Percentiles rank a stretch among this genome's conserved stretches.
phyloP scores from a whole-genome alignment of 768 basidiomycete genomes.

The Grammothele lineata region DNA sequence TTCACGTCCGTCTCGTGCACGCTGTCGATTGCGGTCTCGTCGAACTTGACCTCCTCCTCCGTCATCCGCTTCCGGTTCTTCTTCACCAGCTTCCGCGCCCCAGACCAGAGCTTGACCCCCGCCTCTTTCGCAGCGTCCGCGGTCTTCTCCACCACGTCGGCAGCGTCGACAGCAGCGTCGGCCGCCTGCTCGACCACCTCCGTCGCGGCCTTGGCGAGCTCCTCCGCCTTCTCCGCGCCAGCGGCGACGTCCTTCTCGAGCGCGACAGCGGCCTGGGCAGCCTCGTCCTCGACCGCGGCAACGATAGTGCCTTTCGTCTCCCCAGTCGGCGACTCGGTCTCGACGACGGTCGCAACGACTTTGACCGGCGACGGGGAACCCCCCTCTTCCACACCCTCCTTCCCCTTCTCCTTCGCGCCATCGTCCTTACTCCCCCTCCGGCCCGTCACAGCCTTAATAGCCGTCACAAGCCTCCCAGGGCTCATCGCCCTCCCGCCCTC shows the following conservation, averaged over 20 bases:
- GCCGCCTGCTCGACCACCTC: background rate
- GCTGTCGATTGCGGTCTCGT: constrained; percentile 23
- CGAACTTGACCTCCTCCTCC: constrained; percentile 38
- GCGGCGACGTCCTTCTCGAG: background rate
- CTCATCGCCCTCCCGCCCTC: background rate
- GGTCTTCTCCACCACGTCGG: background rate
- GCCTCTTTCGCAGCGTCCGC: background rate
- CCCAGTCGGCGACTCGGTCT: background rate
- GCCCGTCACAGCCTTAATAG: background rate
- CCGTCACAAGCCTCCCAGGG: background rate
- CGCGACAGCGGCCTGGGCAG: background rate
- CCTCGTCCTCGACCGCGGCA: background rate
- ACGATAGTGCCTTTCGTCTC: background rate
- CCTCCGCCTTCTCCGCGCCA: background rate
- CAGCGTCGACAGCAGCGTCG: background rate
- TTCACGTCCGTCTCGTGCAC: constrained; percentile 49
- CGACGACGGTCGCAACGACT: too few species aligned
- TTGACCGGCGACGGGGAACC: background rate
- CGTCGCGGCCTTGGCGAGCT: background rate
- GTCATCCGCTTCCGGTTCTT: constrained; percentile 11
- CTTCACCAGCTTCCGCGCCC: constrained; percentile 2
- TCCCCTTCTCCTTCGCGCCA: background rate
- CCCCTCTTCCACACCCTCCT: background rate
- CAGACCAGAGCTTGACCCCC: constrained; percentile 3
- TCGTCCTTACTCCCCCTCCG: too few species aligned